Evolutionary conservation across 306 rosid genomes (phyloP), one percentile per base, ranked within the genome.

Genomic region (Betula pendula): DNA sequence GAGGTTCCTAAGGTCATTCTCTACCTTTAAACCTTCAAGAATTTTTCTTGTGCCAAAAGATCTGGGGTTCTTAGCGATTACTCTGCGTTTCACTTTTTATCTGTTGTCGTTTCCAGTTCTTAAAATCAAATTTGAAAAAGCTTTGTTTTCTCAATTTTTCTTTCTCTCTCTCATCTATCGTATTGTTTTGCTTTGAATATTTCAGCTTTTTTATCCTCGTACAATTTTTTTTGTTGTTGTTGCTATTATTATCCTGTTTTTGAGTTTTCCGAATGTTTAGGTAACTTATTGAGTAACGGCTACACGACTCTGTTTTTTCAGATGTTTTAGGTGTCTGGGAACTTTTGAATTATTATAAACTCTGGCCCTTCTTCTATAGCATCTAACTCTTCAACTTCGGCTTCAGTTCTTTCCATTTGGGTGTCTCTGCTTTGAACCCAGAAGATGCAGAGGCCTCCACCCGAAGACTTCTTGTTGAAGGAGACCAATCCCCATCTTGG

Each of bases 401-500:
- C 77, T 78, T 80, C 77, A 68, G 10, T 67, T 76, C 35, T 68
- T 79, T 25, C 70, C 75, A 78, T 51, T 77, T 68, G 73, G 83
- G 76, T 24, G 43, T 81, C 58, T 75, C 69, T 33, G 73, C 42
- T 79, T 79, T 76, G 85, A 82, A 70, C 72, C 33, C 17, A 72
- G 15, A 92, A 84, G 89, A 94, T 94, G 97, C 96, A 88, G 87
- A 89, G 98, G 83, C 97, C 97, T 68, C 95, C 92, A 1, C 92
- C 91, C 0, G 98, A 94, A 48, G 98, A 94, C 55, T 94, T 84
- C 88, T 75, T 94, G 65, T 78, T 94, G 93, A 94, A 90, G 90
- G 98, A 94, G 92, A 92, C 97, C 77, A 89, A 88, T 0, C 98
- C 98, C 89, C 98, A 84, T 80, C 98, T 94, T 1, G 98, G 98